These are phyloP conservation scores for Didymella glomerata DNA, from an alignment of 2,329 filamentous ascomycete species.

Conservation along the genomic window DNA sequence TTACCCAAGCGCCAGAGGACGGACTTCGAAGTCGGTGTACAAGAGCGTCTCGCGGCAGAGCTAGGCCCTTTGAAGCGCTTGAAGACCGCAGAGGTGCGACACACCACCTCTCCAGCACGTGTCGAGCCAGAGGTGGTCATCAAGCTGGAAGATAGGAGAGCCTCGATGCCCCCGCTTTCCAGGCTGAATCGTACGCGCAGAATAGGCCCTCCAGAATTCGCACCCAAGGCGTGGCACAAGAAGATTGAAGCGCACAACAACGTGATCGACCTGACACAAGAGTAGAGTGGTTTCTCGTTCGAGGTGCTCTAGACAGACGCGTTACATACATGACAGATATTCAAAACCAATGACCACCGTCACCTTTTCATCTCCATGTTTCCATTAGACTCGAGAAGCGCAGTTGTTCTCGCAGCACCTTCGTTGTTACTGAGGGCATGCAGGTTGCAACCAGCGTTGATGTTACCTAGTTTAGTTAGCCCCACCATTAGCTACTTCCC, in stretches of 20 bases:
- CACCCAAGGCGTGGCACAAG: constrained; percentile 1
- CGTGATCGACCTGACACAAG: neutral
- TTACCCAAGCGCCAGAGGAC: neutral
- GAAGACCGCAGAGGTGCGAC: neutral
- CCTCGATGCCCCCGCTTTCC: neutral
- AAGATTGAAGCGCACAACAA: constrained; percentile 2
- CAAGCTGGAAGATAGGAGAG: neutral
- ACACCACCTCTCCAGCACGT: neutral
- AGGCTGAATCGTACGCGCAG: neutral
- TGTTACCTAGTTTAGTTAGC: constrained; percentile 10
- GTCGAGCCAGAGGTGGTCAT: neutral
- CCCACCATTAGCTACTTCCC: constrained; percentile 16
- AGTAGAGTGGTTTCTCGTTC: neutral
- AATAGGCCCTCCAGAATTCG: neutral
- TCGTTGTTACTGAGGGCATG: neutral
- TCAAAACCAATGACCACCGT: neutral
- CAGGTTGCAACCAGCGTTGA: neutral
- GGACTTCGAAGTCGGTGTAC: neutral
- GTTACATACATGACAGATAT: neutral
- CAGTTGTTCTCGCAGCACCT: neutral
- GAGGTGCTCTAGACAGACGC: neutral
- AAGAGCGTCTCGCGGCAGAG: neutral
- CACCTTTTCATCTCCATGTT: neutral
- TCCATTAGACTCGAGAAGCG: neutral
- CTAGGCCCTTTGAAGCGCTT: neutral